phyloP scores from a whole-genome alignment of 805 yeast species.

The Hagleromyces aurorensis region DNA sequence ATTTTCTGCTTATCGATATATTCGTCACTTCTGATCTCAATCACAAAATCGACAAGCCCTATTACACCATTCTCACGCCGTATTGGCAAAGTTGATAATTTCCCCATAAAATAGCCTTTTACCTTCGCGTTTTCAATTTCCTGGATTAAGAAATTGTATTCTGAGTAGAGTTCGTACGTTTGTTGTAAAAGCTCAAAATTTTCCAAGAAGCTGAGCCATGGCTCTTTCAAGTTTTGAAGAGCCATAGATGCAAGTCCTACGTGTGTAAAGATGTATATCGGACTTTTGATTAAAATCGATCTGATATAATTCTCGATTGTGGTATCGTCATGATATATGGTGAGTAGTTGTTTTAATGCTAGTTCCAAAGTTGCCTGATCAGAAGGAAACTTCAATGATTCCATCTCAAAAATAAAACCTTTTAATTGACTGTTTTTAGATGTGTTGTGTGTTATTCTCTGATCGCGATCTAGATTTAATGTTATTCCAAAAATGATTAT shows the following conservation, averaged over 20 bases:
- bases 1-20: conserved; percentile 53
- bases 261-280: conserved; percentile 56
- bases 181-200: conserved; percentile 41
- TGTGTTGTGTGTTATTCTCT: conserved; percentile 60
- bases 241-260: no score
- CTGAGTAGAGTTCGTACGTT: conserved; percentile 58
- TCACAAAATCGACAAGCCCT: conserved; percentile 64
- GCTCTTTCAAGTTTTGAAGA: conserved; percentile 32
- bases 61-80: conserved; percentile 63
- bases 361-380: conserved; percentile 7
- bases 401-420: no score
- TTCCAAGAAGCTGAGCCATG: conserved; percentile 9
- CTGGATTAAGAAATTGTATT: conserved; percentile 51
- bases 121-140: conserved; percentile 42
- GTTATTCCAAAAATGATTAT: conserved; percentile 67
- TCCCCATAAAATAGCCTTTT: conserved; percentile 38
- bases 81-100: conserved; percentile 48
- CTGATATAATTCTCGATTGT: conserved; percentile 23
- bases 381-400: no score
- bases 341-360: conserved; percentile 18
- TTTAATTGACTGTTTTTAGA: no score
- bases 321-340: conserved; percentile 14
- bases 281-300: conserved; percentile 48
- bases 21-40: conserved; percentile 70
- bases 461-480: conserved; percentile 46